phyloP scores from a whole-genome alignment of 2,329 filamentous ascomycete genomes.

The Pyricularia grisea region DNA sequence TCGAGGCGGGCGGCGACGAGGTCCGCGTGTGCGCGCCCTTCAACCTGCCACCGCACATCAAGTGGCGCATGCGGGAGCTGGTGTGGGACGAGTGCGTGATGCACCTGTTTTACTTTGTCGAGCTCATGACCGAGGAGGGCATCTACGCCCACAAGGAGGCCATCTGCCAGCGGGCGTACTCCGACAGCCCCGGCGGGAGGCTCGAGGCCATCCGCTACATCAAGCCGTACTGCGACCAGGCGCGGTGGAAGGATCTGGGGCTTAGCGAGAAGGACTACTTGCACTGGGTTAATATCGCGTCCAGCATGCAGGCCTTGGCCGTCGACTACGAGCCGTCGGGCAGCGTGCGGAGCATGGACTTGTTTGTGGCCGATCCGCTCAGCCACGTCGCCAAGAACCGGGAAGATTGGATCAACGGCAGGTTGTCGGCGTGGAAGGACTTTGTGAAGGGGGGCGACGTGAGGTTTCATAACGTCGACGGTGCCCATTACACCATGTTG shows the following conservation, averaged over 20 bases:
- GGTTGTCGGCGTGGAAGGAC: slow-evolving; percentile 24
- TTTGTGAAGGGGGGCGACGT: slow-evolving; percentile 13
- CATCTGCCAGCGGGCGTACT: neutral
- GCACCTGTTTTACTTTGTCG: slow-evolving; percentile 29
- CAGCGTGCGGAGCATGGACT: slow-evolving; percentile 24
- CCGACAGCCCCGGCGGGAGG: neutral
- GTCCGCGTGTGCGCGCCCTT: slow-evolving; percentile 34
- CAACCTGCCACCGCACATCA: slow-evolving; percentile 40
- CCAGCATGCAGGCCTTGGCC: slow-evolving; percentile 17
- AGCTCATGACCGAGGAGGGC: slow-evolving; percentile 23
- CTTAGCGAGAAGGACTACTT: slow-evolving; percentile 17
- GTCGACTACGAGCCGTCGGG: too few species aligned
- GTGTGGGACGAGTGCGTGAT: slow-evolving; percentile 27
- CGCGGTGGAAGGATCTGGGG: slow-evolving; percentile 19
- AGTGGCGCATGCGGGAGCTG: slow-evolving; percentile 27
- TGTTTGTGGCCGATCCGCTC: slow-evolving; percentile 29
- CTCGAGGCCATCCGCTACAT: slow-evolving; percentile 3
- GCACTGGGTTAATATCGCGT: slow-evolving; percentile 26
- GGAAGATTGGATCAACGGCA: slow-evolving; percentile 20
- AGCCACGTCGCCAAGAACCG: slow-evolving; percentile 15
- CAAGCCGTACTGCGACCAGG: slow-evolving; percentile 5
- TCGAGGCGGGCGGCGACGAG: slow-evolving; percentile 25
- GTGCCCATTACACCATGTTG: slow-evolving; percentile 1
- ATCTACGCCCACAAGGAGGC: slow-evolving; percentile 14
- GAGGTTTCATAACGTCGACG: neutral